Evolutionary conservation across 2,329 filamentous ascomycete genomes (phyloP), one percentile per base, ranked within the genome.

Genomic region (Colletotrichum higginsianum): DNA sequence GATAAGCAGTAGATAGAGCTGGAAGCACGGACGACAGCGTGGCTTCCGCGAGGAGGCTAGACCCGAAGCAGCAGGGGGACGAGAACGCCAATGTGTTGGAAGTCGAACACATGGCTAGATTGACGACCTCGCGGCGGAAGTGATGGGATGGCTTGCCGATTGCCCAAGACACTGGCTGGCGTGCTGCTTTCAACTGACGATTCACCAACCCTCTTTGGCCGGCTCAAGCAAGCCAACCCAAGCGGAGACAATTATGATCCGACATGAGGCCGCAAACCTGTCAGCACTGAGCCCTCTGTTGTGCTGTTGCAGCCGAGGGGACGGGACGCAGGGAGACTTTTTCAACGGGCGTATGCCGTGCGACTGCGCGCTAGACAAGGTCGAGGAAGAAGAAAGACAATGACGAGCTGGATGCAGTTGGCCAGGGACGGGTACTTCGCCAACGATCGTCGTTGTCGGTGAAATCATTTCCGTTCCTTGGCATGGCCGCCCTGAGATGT

Each of bases 241-340:
- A 50, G n/a, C 46, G 46, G 21, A 63, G 18, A 38, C 11, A 66
- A 50, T 52, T 53, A 52, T 72, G 60, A 60, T 42, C 46, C 61
- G 55, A 71, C 23, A 61, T 66, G 46, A 71, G 46, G 66, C 66
- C 66, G 66, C 42, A 38, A 21, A 21, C 15, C 30, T 56, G 47
- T 13, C 50, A 30, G 47, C 53, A 49, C 42, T 26, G 46, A 18
- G 65, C 56, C 55, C 30, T 30, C 30, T 30, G 30, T 30, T 7
- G 8, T 30, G 30, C 7, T 30, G 30, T 30, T 30, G 30, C 30
- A 9, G 30, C 30, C 30, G 30, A 30, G 64, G 49, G 66, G 60
- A 66, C 56, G 68, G 53, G 61, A 66, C 55, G 66, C 66, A 72
- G 55, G 70, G 66, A 70, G 60, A 66, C 42, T 18, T 50, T 55